Base-by-base conservation (phyloP, 345 rosid genomes). In the Sonneratia caseolaris region DNA sequence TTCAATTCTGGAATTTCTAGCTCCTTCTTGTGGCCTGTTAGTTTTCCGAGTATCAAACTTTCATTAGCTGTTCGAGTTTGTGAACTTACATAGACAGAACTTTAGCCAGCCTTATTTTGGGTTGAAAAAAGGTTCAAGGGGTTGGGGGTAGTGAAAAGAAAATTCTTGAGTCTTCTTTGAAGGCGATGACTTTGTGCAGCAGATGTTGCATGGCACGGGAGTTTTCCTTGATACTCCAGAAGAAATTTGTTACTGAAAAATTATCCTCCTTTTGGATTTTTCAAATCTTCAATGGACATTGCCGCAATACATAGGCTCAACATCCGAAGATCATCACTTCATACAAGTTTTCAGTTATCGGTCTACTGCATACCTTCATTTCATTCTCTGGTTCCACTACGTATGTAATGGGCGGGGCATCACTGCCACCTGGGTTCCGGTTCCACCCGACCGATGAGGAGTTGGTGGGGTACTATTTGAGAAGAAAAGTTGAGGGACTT, bases 381-480 rank as follows among this genome's bases (percentile, higher is more conserved):
- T 47, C 14, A 47, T 9, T 9, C 37, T 71, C 37, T 71, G 64
- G 32, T 7, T 71, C 2, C 35, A 18, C 37, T 36, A 62, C 68
- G 22, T 56, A 72, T 1, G 37, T 27, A 66, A 71, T 89, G 92
- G 96, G 86, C 71, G 43, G 89, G 86, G 73, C 90, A 70, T 82
- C 80, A 49, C 74, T 94, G 82, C 97, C 97, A n/a, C 98, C 97
- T 0, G 89, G 97, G 57, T 94, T 91, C 74, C 84, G 95, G 32
- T 94, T 94, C 80, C 96, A 91, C 72, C 98, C 98, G 5, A 90
- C 91, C 35, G 93, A 91, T 68, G 98, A 91, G 59, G 98, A 94
- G 70, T 75, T 94, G 77, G 81, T 91, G 36, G 92, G 91, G 19
- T 90, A 91, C 78, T 91, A 94, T 82, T 76, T 94, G 49, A 87